Base-by-base conservation (phyloP, 805 yeast genomes). In the Ogataea methylovora region DNA sequence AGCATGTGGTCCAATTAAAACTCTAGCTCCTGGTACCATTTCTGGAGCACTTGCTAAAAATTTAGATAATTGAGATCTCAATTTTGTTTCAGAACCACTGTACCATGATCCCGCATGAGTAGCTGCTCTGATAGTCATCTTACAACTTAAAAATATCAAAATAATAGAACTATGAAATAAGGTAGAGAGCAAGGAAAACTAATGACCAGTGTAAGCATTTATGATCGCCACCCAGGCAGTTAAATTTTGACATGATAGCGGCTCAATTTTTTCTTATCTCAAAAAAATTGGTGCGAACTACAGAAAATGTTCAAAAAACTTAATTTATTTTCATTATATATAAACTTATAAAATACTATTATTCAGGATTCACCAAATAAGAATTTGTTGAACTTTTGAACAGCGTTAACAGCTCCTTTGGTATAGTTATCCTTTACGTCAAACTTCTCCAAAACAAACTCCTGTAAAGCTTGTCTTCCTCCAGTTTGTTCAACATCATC, bases 41-140 rank as follows among this genome's bases (percentile, higher is more conserved):
- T 35, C 33, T 2, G 62, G 59, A 2, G 70, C 70, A 9, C 42
- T 43, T 6, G 48, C 47, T 29, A 84, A 56, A 45, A 63, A 74
- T 1, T 51, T 48, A 10, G 68, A 67, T 13, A 90, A 37, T 42
- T 84, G 84, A 8, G 50, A 38, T 3, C 62, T 52, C 11, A 90
- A 63, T 15, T 49, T 52, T 2, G 47, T 28, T 0, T 66, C 44
- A 30, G 67, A 65, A 11, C 64, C 64, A 2, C 76, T 46, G 54
- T 92, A 90, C 98, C 98, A 90, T 2, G 87, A 57, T 2, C 97
- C 97, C 3, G 96, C 80, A 55, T 90, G 97, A 2, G 94, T 70
- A 2, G 95, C 94, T 3, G 78, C 72, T 42, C 61, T 45, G 3
- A 48, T 32, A 5, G 12, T 30, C 41, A 37, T 34, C 12, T 33